Percentiles rank a stretch among this genome's conserved stretches.
phyloP scores from a whole-genome alignment of 331 rosid species.

The Pyrus hybrid region DNA sequence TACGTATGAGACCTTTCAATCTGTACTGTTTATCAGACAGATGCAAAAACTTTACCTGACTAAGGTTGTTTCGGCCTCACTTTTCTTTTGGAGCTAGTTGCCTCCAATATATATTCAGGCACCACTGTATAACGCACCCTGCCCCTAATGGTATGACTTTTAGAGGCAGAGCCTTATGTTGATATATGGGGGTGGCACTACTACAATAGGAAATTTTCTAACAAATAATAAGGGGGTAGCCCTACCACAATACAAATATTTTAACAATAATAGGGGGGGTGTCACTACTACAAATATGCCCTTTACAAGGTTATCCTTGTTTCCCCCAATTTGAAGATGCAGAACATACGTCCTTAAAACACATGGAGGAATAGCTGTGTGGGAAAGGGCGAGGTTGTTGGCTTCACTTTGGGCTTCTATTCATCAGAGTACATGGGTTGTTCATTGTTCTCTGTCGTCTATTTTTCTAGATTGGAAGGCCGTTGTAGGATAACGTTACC shows the following conservation, averaged over 20 bases:
- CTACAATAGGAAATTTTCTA: background rate
- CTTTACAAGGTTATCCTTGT: too few relatives aligned
- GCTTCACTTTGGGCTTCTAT: too few relatives aligned
- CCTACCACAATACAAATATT: background rate
- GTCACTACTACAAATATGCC: too few relatives aligned
- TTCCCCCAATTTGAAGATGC: too few relatives aligned
- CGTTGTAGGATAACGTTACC: too few relatives aligned
- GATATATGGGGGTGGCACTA: background rate
- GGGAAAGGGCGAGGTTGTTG: too few relatives aligned
- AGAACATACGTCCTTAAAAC: too few relatives aligned
- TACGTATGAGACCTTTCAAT: background rate
- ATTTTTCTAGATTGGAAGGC: too few relatives aligned
- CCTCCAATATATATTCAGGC: background rate
- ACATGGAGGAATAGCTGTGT: too few relatives aligned
- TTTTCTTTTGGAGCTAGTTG: background rate
- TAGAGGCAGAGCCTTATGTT: background rate
- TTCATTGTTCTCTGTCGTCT: too few relatives aligned
- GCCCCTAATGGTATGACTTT: background rate
- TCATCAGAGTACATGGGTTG: too few relatives aligned
- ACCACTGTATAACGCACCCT: background rate
- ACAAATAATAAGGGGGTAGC: background rate
- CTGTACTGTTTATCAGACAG: background rate
- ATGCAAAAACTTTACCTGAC: background rate
- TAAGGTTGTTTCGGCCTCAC: background rate
- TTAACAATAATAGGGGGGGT: too few relatives aligned